A percentile compares a stretch with the other conserved stretches of the same genome.
Evolutionary conservation across 1,139 yeast species (phyloP).

Genomic region (Geotrichum fermentans): DNA sequence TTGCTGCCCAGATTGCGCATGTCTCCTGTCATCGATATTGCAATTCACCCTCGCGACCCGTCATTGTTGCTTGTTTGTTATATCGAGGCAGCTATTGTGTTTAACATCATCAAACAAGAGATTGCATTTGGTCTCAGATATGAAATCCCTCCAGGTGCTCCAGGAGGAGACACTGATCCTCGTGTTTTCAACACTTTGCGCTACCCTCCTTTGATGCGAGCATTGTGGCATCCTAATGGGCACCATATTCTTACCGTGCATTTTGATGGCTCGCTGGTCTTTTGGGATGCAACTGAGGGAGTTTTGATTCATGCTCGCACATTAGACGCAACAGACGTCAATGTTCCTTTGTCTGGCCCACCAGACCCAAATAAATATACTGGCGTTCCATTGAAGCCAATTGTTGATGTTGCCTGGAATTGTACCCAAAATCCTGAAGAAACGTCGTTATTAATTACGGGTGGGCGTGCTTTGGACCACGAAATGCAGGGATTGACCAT

Average conservation of each 20-base stretch:
- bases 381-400: slow-evolving; percentile 13
- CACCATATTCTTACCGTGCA: slow-evolving; percentile 75
- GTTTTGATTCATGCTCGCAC: slow-evolving; percentile 70
- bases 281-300: slow-evolving; percentile 87
- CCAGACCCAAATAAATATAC: background rate
- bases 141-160: slow-evolving; percentile 55
- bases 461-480: slow-evolving; percentile 52
- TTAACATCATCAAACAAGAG: slow-evolving; percentile 58
- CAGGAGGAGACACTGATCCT: slow-evolving; percentile 56
- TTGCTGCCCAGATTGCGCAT: slow-evolving; percentile 35
- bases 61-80: slow-evolving; percentile 74
- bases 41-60: slow-evolving; percentile 86
- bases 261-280: slow-evolving; percentile 75
- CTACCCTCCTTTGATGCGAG: slow-evolving; percentile 52
- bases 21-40: slow-evolving; percentile 60
- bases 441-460: slow-evolving; percentile 67
- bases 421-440: slow-evolving; percentile 77
- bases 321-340: slow-evolving; percentile 58
- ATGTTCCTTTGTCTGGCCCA: slow-evolving; percentile 41
- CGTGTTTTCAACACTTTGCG: slow-evolving; percentile 30
- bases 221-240: slow-evolving; percentile 91
- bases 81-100: slow-evolving; percentile 62
- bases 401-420: slow-evolving; percentile 51
- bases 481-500: slow-evolving; percentile 55
- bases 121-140: slow-evolving; percentile 56